A percentile compares a stretch with the other conserved stretches of the same genome.
These are phyloP conservation scores for Remersonia thermophila DNA, from an alignment of 2,329 filamentous ascomycete genomes.

Conservation along the genomic window DNA sequence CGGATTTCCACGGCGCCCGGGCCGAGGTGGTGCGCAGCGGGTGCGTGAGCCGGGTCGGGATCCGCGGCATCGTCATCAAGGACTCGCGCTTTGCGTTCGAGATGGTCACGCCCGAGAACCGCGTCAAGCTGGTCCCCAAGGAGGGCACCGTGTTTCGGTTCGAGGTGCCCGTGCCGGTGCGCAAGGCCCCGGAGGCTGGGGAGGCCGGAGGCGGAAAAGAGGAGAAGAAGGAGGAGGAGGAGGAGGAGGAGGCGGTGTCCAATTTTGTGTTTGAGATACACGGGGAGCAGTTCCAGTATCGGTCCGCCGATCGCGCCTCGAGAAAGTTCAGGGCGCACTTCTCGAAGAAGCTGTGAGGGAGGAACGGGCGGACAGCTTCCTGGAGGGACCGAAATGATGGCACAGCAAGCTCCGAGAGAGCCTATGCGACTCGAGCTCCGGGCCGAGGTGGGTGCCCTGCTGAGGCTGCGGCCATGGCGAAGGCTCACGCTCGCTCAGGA, in stretches of 20 bases:
- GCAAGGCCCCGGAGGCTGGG: constrained; percentile 9
- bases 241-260: constrained; percentile 7
- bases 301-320: constrained; percentile 73
- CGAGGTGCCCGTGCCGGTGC: constrained; percentile 42
- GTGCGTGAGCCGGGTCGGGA: constrained; percentile 70
- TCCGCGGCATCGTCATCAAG: constrained; percentile 75
- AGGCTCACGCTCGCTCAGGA: too few relatives aligned
- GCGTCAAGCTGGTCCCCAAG: constrained; percentile 73
- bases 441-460: too few relatives aligned
- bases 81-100: constrained; percentile 83
- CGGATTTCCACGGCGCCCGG: constrained; percentile 81
- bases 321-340: constrained; percentile 87
- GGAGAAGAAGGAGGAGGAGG: constrained; percentile 14
- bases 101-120: constrained; percentile 59
- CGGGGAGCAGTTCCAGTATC: constrained; percentile 74
- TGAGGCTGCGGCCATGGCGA: too few relatives aligned
- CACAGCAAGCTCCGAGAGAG: too few relatives aligned
- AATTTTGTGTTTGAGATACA: constrained; percentile 67
- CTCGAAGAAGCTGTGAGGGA: too few relatives aligned
- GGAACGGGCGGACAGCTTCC: too few relatives aligned
- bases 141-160: constrained; percentile 79
- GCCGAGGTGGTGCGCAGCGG: constrained; percentile 71
- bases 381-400: too few relatives aligned
- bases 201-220: constrained; percentile 9
- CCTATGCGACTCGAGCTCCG: too few relatives aligned